Base-by-base conservation (phyloP, 768 basidiomycete genomes). In the Amanita muscaria region DNA sequence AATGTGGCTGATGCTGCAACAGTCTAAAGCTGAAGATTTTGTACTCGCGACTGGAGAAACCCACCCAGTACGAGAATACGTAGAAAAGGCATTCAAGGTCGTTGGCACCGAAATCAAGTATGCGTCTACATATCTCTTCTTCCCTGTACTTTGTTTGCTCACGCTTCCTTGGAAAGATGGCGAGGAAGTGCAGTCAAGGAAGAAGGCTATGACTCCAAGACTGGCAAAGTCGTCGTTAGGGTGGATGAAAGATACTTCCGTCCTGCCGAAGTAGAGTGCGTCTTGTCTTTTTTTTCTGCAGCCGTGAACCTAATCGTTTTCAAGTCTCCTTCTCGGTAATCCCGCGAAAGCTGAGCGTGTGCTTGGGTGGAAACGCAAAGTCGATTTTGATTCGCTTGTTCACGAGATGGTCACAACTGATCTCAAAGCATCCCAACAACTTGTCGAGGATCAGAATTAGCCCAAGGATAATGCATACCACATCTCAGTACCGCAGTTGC, bases 1-100 rank as follows among this genome's bases (percentile, higher is more conserved):
- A 31, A 96, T 96, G 93, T 96, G 92, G 91, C 73, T 74, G 57
- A 91, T 98, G 79, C 79, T 97, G 35, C 93, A 98, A 63, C 90
- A 94, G 63, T 70, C 80, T 5, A 49, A 56, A 16, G 68, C 93
- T 1, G 79, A 91, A 8, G 93, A 98, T 65, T 98, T 88, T 56
- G 91, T 96, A 42, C 86, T 96, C 36, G 91, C 92, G 0, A 96
- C 91, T 1, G 91, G 91, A 22, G 94, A 98, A 71, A 97, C 90
- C 23, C 93, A 98, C 63, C 80, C 80, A 31, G 93, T 98, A 21
- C 80, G 88, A 46, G 91, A 97, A 65, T 96, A 80, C 53, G 88
- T 97, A 54, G 80, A 91, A 59, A 90, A 88, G 64, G 62, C 94
- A 15, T 97, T 98, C 61, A 66, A 53, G 3, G 65, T 73, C 39